These are phyloP conservation scores for Pyrenochaeta sp. DNA, from an alignment of 2,329 filamentous ascomycete species.

Conservation along the genomic window DNA sequence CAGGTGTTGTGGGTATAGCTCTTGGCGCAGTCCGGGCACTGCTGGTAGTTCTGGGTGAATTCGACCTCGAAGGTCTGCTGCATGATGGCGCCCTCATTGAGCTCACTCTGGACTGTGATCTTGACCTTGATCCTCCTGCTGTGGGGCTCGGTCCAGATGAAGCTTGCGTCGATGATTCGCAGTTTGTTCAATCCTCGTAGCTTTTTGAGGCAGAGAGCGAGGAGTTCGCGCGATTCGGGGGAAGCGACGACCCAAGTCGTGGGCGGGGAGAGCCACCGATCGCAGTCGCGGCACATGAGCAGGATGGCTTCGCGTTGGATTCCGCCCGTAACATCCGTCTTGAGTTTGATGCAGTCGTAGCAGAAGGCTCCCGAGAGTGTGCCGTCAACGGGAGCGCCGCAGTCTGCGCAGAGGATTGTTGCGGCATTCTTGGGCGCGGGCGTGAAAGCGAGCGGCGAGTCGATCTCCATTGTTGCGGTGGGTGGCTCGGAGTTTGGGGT, in stretches of 20 bases:
- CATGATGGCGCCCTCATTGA: constrained; percentile 71
- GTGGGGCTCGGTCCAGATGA: constrained; percentile 98
- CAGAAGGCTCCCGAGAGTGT: constrained; percentile 86
- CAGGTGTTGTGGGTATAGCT: constrained; percentile 97
- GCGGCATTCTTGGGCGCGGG: constrained; percentile 54
- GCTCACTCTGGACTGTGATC: constrained; percentile 85
- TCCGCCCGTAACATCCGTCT: constrained; percentile 88
- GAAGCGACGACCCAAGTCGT: constrained; percentile 83
- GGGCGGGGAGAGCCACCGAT: constrained; percentile 87
- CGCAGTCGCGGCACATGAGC: constrained; percentile 93
- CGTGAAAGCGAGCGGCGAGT: constrained; percentile 49
- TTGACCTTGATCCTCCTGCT: constrained; percentile 92
- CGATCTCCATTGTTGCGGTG: constrained; percentile 49
- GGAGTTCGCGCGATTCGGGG: constrained; percentile 88
- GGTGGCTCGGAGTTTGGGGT: constrained; percentile 7
- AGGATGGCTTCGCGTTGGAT: constrained; percentile 90
- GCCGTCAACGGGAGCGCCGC: constrained; percentile 93
- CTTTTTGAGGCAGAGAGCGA: constrained; percentile 90
- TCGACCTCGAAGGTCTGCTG: constrained; percentile 97
- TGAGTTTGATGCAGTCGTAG: constrained; percentile 94
- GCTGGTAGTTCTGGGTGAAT: constrained; percentile 88
- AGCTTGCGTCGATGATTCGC: constrained; percentile 92
- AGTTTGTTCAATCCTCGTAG: constrained; percentile 86
- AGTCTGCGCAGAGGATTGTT: constrained; percentile 97
- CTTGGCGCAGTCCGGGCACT: constrained; percentile 88